Percentiles rank a stretch among this genome's conserved stretches.
Evolutionary conservation across 495 filamentous ascomycete species (phyloP).

Genomic region (Penicillium diatomitis): DNA sequence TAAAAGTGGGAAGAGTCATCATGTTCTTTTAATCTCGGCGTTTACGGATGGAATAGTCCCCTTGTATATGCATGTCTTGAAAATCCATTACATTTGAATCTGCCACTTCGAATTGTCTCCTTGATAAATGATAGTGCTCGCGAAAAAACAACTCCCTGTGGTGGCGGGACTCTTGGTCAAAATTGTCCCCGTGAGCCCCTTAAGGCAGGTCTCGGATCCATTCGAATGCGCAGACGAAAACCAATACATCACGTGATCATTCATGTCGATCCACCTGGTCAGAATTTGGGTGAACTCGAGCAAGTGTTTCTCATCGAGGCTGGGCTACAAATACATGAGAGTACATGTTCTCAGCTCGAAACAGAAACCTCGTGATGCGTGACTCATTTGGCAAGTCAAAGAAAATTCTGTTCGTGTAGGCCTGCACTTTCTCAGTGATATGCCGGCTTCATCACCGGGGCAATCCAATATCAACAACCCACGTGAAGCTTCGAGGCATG

Average conservation of each 20-base stretch:
- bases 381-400: background rate
- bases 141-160: too few species aligned
- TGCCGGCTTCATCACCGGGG: background rate
- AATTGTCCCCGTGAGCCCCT: too few species aligned
- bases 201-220: too few species aligned
- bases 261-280: conserved; percentile 4
- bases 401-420: background rate
- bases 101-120: background rate
- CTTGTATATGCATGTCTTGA: conserved; percentile 20
- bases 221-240: too few species aligned
- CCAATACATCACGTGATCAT: conserved; percentile 2
- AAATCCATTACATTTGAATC: conserved; percentile 8
- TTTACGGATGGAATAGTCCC: conserved; percentile 18
- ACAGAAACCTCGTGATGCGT: conserved; percentile 3
- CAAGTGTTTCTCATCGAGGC: background rate
- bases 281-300: conserved; percentile 6
- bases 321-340: background rate
- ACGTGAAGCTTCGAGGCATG: conserved; percentile 19
- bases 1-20: conserved; percentile 5
- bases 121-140: background rate
- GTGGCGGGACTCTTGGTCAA: too few species aligned
- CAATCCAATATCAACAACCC: background rate
- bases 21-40: conserved; percentile 8
- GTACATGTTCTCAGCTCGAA: background rate
- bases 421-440: conserved; percentile 3